Percentiles rank a stretch among this genome's conserved stretches.
Conservation (phyloP, 192 early-diverging fungal genomes). For the Coemansia sp. region DNA sequence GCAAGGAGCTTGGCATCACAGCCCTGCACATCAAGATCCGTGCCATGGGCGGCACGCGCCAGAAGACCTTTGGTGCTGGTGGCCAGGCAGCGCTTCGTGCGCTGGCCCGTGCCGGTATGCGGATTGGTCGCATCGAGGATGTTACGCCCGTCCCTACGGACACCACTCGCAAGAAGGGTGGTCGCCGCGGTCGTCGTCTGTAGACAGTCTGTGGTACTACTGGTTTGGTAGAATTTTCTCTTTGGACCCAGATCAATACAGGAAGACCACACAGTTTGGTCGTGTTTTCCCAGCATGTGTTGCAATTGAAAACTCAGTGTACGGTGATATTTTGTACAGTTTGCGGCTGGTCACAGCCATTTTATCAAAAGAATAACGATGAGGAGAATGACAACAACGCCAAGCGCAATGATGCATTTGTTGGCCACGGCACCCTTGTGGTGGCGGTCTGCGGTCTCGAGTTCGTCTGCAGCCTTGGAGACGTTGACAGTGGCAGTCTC, state of each 20-base stretch:
- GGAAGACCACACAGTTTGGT: too few relatives aligned
- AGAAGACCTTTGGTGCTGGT: conserved; percentile 97
- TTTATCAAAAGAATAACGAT: conserved; percentile 80
- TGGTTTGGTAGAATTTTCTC: too few relatives aligned
- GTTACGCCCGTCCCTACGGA: conserved; percentile 99
- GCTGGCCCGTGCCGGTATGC: conserved; percentile 97
- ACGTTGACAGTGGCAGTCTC: conserved; percentile 78
- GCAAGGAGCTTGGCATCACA: conserved; percentile 99
- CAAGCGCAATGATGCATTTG: conserved; percentile 80
- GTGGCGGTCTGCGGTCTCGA: conserved; percentile 74
- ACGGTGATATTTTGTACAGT: too few relatives aligned
- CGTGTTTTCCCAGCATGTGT: too few relatives aligned
- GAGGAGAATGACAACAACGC: conserved; percentile 72
- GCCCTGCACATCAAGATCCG: conserved; percentile 99
- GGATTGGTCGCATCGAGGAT: conserved; percentile 99
- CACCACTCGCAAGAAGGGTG: conserved; percentile 97
- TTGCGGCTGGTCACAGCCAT: conserved; percentile 43
- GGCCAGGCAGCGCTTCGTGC: conserved; percentile 98
- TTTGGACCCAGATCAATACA: too few relatives aligned
- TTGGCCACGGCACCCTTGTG: conserved; percentile 80
- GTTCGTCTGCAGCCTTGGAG: conserved; percentile 80
- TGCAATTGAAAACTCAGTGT: too few relatives aligned
- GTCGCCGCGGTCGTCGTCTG: conserved; percentile 99
- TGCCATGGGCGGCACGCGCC: conserved; percentile 98
- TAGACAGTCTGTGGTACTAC: conserved; percentile 39